A percentile compares a stretch with the other conserved stretches of the same genome.
These are phyloP conservation scores for Naganishia sp. DNA, from an alignment of 1,284 basidiomycete genomes.

Conservation along the genomic window DNA sequence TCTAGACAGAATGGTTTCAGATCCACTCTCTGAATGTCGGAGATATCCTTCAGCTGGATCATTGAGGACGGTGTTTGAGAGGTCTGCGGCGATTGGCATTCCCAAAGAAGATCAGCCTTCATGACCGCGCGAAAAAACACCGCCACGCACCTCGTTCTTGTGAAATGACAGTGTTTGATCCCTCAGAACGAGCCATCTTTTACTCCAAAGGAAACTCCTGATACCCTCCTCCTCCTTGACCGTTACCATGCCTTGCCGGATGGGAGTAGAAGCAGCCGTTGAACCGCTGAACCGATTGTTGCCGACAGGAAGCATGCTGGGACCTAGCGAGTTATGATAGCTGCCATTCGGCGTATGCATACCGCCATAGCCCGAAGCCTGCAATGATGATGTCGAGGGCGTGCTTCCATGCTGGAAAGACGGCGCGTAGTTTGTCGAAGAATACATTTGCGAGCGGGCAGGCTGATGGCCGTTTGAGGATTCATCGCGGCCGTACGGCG, in stretches of 20 bases:
- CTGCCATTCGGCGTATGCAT: slow-evolving; percentile 3
- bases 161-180: slow-evolving; percentile 80
- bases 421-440: slow-evolving; percentile 32
- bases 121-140: no score
- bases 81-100: slow-evolving; percentile 53
- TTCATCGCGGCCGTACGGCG: not conserved
- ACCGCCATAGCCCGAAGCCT: not conserved
- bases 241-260: slow-evolving; percentile 57
- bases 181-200: slow-evolving; percentile 84
- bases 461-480: slow-evolving; percentile 1
- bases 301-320: slow-evolving; percentile 17
- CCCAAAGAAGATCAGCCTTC: slow-evolving; percentile 6
- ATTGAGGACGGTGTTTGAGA: slow-evolving; percentile 64
- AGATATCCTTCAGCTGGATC: slow-evolving; percentile 74
- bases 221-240: slow-evolving; percentile 83
- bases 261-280: slow-evolving; percentile 23
- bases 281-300: slow-evolving; percentile 11
- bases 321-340: slow-evolving; percentile 14
- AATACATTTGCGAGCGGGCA: slow-evolving; percentile 30
- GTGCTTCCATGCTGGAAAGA: slow-evolving; percentile 28
- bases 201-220: slow-evolving; percentile 87
- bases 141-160: slow-evolving; percentile 79
- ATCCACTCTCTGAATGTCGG: slow-evolving; percentile 86
- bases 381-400: not conserved
- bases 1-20: slow-evolving; percentile 88